These are phyloP conservation scores for Choanephora cucurbitarum DNA, from an alignment of 371 early-diverging fungal species.

Conservation along the genomic window DNA sequence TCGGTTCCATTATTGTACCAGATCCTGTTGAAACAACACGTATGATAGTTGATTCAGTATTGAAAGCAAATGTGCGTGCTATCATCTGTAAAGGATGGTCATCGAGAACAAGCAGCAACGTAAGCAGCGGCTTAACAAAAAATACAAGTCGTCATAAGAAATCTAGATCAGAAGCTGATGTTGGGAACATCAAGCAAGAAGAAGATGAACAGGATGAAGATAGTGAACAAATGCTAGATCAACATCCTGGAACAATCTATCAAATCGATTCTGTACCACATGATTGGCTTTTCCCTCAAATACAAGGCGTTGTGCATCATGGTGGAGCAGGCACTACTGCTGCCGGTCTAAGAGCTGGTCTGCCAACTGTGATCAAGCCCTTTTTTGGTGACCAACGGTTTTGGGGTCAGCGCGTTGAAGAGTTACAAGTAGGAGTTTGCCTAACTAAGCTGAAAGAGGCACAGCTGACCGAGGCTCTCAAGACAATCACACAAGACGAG, in stretches of 20 bases:
- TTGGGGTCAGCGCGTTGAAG: constrained; percentile 74
- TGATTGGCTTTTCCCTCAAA: constrained; percentile 81
- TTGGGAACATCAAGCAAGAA: constrained; percentile 16
- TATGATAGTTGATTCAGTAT: constrained; percentile 68
- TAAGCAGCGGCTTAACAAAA: too few species aligned
- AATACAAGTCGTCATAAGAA: constrained; percentile 20
- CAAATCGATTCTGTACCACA: constrained; percentile 72
- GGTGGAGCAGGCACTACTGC: constrained; percentile 89
- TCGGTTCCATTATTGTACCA: constrained; percentile 82
- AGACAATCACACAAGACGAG: constrained; percentile 57
- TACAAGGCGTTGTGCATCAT: constrained; percentile 83
- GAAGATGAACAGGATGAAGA: constrained; percentile 27
- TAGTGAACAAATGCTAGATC: constrained; percentile 26
- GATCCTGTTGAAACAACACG: constrained; percentile 73
- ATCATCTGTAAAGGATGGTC: constrained; percentile 86
- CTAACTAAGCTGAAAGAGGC: constrained; percentile 59
- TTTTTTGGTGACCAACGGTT: constrained; percentile 88
- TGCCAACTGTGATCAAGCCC: constrained; percentile 77
- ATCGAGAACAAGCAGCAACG: constrained; percentile 27
- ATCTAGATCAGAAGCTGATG: constrained; percentile 15
- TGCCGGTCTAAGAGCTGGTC: constrained; percentile 75
- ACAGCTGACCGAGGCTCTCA: constrained; percentile 54
- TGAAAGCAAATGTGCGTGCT: constrained; percentile 68
- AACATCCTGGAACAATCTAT: constrained; percentile 51
- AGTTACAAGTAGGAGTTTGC: constrained; percentile 64